These are phyloP conservation scores for Pyrus communis DNA, from an alignment of 306 rosid genomes.

Conservation along the genomic window DNA sequence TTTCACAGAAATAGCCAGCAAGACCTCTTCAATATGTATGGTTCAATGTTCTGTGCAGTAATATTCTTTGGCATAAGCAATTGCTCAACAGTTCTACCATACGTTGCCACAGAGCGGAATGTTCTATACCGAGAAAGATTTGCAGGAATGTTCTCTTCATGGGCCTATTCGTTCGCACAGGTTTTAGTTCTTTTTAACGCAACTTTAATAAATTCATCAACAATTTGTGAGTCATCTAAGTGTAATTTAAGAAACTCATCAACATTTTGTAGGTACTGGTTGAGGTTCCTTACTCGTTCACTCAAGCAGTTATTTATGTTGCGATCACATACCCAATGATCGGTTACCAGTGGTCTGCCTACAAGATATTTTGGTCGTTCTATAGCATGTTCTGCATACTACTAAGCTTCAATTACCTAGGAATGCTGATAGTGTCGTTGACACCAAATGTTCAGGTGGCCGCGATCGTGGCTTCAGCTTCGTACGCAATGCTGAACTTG, in stretches of 20 bases:
- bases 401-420: constrained; percentile 45
- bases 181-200: constrained; percentile 10
- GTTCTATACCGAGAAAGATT: constrained; percentile 55
- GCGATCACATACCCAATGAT: constrained; percentile 61
- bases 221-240: neutral
- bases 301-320: constrained; percentile 34
- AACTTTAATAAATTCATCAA: neutral
- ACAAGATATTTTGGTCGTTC: constrained; percentile 55
- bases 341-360: constrained; percentile 37
- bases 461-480: constrained; percentile 37
- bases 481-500: constrained; percentile 41
- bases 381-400: constrained; percentile 44
- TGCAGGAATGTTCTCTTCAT: constrained; percentile 64
- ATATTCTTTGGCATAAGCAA: constrained; percentile 48
- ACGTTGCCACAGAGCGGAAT: constrained; percentile 46
- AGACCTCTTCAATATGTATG: constrained; percentile 44
- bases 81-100: constrained; percentile 45
- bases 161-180: constrained; percentile 68
- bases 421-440: constrained; percentile 57
- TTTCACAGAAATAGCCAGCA: constrained; percentile 27
- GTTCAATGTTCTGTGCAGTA: constrained; percentile 42
- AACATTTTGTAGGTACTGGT: constrained; percentile 36
- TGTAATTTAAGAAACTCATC: too few relatives aligned
- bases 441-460: constrained; percentile 61
- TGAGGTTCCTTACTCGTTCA: constrained; percentile 53